A percentile compares a stretch with the other conserved stretches of the same genome.
Conservation (phyloP, 768 basidiomycete species). For the Trametes cubensis region DNA sequence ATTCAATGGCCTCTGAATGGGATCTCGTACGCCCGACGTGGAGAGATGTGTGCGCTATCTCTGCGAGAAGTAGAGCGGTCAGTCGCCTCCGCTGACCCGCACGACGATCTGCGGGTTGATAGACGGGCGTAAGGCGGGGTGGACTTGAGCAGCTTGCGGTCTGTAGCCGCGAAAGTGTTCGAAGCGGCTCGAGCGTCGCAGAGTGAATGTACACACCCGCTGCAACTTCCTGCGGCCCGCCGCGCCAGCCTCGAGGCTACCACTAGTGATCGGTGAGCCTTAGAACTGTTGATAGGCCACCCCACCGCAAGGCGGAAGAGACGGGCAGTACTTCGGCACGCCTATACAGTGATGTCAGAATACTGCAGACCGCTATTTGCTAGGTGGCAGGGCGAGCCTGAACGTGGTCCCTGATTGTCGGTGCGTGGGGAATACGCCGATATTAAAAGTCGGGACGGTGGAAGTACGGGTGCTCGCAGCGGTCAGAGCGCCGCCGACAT, state of each 20-base stretch:
- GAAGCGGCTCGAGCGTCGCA: too few relatives aligned
- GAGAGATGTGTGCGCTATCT: too few relatives aligned
- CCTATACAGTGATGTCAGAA: too few relatives aligned
- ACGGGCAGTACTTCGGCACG: background rate
- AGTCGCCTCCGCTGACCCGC: background rate
- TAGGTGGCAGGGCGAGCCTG: background rate
- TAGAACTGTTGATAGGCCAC: too few relatives aligned
- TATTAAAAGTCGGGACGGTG: conserved; percentile 2
- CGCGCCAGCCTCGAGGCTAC: conserved; percentile 7
- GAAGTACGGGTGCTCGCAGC: background rate
- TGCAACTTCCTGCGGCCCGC: conserved; percentile 5
- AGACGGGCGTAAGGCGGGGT: conserved; percentile 1
- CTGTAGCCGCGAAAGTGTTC: too few relatives aligned
- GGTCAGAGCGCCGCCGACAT: background rate
- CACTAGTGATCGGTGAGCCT: too few relatives aligned
- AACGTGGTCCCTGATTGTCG: conserved; percentile 3
- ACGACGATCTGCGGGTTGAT: conserved; percentile 3
- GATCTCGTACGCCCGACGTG: too few relatives aligned
- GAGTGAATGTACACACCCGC: background rate
- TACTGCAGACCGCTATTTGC: too few relatives aligned
- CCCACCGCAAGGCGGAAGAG: too few relatives aligned
- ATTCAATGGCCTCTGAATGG: too few relatives aligned
- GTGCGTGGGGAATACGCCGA: conserved; percentile 11
- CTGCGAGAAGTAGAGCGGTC: too few relatives aligned
- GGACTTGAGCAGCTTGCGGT: too few relatives aligned